Base-by-base conservation (phyloP, 2,329 filamentous ascomycete species). In the Alternaria sp. region DNA sequence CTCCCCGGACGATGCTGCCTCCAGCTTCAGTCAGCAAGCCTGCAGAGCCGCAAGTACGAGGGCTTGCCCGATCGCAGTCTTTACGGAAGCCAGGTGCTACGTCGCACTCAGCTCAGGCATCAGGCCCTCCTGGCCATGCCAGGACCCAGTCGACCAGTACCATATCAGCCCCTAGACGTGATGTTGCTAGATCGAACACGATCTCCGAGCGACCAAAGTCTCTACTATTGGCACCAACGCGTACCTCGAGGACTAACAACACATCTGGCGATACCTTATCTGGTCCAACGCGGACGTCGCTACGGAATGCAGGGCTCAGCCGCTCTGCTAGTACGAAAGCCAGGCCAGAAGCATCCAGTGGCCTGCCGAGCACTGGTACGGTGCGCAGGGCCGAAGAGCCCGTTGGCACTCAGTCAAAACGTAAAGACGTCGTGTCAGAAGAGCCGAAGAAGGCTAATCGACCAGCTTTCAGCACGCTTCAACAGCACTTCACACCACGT, bases 401-500 rank as follows among this genome's bases (percentile, higher is more conserved):
- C 53, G 21, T 54, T 9, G 53, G 56, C 8, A 30, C 62, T 8
- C 66, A 70, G 44, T 36, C 63, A 46, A 67, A 62, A 61, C 70
- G 67, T 19, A 68, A 66, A 51, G 73, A 73, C 19, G 49, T 54
- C 28, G 32, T 25, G 6, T 70, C 66, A 19, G 74, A 77, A 45
- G 77, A 74, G 21, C 32, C 65, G 2, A 73, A 68, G 52, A 75
- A 71, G 50, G 62, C 56, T 30, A 61, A 56, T 36, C 71, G 75
- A 21, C 79, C 79, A 36, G 76, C 76, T 2, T 81, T 81, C 55
- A 75, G 72, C 15, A 81, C 78, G 1, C 59, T 80, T 28, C 79
- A 81, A 61, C 79, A 81, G 59, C 79, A 80, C 63, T 81, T 79
- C 45, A 80, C 79, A 5, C 79, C 79, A 32, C 76, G 73, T 17